Evolutionary conservation across 257 asterid species (phyloP).

Genomic region (Hygrophila difformis): DNA sequence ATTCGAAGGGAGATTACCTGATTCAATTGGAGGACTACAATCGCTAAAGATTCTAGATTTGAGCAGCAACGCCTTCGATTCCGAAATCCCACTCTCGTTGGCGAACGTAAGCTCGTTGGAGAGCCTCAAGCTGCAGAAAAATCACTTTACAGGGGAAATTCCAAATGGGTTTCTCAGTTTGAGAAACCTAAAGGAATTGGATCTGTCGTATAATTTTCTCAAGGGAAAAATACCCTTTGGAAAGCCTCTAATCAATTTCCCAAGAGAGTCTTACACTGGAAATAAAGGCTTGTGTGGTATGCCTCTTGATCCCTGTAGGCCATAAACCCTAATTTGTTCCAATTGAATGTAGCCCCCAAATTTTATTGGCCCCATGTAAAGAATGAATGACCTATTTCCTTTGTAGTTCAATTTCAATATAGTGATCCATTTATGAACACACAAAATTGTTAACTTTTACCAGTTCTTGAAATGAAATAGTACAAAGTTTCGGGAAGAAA

Average conservation of each 20-base stretch:
- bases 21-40: no score
- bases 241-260: conserved; percentile 49
- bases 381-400: no score
- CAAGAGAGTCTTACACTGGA: conserved; percentile 32
- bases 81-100: conserved; percentile 32
- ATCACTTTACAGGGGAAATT: conserved; percentile 44
- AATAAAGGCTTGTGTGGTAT: conserved; percentile 54
- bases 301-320: conserved; percentile 46
- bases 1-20: no score
- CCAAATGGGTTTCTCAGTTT: conserved; percentile 38
- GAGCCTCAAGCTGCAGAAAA: conserved; percentile 52
- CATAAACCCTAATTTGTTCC: conserved; percentile 11
- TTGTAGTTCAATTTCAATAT: no score
- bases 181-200: conserved; percentile 34
- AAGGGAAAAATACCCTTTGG: conserved; percentile 51
- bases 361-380: background rate
- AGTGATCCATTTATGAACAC: no score
- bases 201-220: conserved; percentile 45
- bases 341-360: background rate
- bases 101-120: conserved; percentile 29
- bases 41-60: no score
- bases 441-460: no score
- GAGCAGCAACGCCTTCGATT: conserved; percentile 12
- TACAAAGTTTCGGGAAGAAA: no score
- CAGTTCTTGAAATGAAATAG: no score